These are phyloP conservation scores for Exserohilum turcica DNA, from an alignment of 2,329 filamentous ascomycete genomes.

Conservation along the genomic window DNA sequence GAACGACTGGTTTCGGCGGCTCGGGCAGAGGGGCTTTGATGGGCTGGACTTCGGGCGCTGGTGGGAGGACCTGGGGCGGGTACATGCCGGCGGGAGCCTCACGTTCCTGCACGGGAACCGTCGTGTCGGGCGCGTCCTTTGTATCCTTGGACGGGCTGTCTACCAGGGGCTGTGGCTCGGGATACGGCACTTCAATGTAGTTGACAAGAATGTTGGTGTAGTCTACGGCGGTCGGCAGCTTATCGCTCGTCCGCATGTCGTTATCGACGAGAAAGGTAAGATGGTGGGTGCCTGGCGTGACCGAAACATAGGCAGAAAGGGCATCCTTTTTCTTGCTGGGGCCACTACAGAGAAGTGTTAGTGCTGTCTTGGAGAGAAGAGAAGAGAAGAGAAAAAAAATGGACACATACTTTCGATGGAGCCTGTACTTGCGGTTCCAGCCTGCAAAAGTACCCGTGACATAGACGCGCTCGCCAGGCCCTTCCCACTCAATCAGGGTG, in stretches of 20 bases:
- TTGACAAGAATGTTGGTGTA: slow-evolving; percentile 98
- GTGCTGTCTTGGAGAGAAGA: slow-evolving; percentile 19
- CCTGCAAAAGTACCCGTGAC: slow-evolving; percentile 97
- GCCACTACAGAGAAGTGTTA: slow-evolving; percentile 43
- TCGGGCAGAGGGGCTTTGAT: slow-evolving; percentile 33
- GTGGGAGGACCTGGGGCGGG: slow-evolving; percentile 49
- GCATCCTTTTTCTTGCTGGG: slow-evolving; percentile 58
- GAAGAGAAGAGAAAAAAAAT: too few relatives aligned
- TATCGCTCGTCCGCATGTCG: slow-evolving; percentile 85
- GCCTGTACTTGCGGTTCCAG: slow-evolving; percentile 91
- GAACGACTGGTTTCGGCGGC: slow-evolving; percentile 32
- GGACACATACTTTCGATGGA: slow-evolving; percentile 76
- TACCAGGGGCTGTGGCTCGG: slow-evolving; percentile 60
- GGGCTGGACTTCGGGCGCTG: slow-evolving; percentile 45
- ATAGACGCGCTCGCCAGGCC: slow-evolving; percentile 85
- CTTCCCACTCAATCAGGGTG: slow-evolving; percentile 83
- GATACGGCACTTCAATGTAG: slow-evolving; percentile 89
- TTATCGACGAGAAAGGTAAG: slow-evolving; percentile 95
- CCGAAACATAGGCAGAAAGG: slow-evolving; percentile 77
- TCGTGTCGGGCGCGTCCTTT: slow-evolving; percentile 25
- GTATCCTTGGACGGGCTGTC: slow-evolving; percentile 24
- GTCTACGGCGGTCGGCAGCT: slow-evolving; percentile 92
- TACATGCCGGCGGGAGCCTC: slow-evolving; percentile 32
- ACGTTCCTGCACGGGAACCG: slow-evolving; percentile 34
- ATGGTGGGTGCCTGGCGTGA: slow-evolving; percentile 93